phyloP scores from a whole-genome alignment of 208 protist genomes.

The Acanthamoeba healyi region DNA sequence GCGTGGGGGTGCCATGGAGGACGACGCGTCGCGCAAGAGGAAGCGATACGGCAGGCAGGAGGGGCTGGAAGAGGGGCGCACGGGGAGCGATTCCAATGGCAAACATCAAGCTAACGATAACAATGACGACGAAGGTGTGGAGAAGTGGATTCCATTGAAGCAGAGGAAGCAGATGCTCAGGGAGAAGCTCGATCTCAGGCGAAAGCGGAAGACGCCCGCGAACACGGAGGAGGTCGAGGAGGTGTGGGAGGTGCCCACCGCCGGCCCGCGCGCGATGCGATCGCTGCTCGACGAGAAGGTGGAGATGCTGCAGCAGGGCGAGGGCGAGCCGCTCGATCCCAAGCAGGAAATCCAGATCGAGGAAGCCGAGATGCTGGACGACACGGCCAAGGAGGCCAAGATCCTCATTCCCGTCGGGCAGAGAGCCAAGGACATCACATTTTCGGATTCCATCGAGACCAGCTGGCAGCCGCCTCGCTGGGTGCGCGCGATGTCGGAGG shows the following conservation, averaged over 20 bases:
- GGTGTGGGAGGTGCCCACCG: background rate
- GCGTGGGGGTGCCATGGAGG: background rate
- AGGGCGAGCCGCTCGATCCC: conserved; percentile 12
- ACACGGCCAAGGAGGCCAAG: conserved; percentile 49
- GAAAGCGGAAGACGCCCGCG: background rate
- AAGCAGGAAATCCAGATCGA: conserved; percentile 1
- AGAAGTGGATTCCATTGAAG: conserved; percentile 60
- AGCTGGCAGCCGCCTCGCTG: conserved; percentile 55
- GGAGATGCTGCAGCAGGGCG: conserved; percentile 24
- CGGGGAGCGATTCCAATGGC: conserved; percentile 51
- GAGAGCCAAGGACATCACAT: conserved; percentile 62
- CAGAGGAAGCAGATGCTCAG: conserved; percentile 61
- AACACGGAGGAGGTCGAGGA: background rate
- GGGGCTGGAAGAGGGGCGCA: background rate
- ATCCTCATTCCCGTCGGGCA: conserved; percentile 52
- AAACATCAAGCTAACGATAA: too few relatives aligned
- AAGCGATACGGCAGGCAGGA: conserved; percentile 31
- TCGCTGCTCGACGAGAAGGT: conserved; percentile 67
- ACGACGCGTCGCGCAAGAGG: background rate
- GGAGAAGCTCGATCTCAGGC: conserved; percentile 51
- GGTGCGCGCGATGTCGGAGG: conserved; percentile 75
- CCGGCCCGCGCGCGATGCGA: background rate
- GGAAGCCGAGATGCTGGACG: conserved; percentile 48
- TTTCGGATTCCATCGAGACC: conserved; percentile 32
- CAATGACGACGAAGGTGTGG: conserved; percentile 13